A percentile compares a stretch with the other conserved stretches of the same genome.
Conservation (phyloP, 805 yeast genomes). For the Hanseniaspora osmophila region DNA sequence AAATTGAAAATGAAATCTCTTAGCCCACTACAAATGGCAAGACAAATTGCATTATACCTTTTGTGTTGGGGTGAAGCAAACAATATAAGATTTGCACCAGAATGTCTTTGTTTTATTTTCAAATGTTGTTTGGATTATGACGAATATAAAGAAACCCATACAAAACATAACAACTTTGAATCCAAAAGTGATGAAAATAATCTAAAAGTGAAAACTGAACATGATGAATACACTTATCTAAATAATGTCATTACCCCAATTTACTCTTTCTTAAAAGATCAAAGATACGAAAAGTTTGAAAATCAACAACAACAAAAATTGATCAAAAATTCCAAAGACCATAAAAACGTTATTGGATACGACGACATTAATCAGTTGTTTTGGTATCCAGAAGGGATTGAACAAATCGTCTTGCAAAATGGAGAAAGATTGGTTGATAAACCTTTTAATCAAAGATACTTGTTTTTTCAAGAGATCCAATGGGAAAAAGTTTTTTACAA, state of each 20-base stretch:
- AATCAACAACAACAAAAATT: slow-evolving; percentile 33
- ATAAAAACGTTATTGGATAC: slow-evolving; percentile 60
- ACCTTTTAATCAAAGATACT: slow-evolving; percentile 42
- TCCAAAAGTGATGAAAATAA: too few species aligned
- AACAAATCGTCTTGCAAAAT: slow-evolving; percentile 34
- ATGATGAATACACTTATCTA: slow-evolving; percentile 30
- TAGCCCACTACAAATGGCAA: slow-evolving; percentile 42
- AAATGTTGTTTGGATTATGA: slow-evolving; percentile 67
- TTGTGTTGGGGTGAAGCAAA: slow-evolving; percentile 87
- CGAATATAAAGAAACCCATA: slow-evolving; percentile 29
- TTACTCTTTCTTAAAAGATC: slow-evolving; percentile 51
- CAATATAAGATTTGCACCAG: slow-evolving; percentile 78
- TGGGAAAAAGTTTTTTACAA: slow-evolving; percentile 63
- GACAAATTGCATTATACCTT: slow-evolving; percentile 57
- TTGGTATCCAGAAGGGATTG: slow-evolving; percentile 67
- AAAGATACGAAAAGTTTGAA: slow-evolving; percentile 39
- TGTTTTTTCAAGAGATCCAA: slow-evolving; percentile 35
- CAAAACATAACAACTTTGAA: too few species aligned
- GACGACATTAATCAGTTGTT: slow-evolving; percentile 83
- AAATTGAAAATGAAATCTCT: slow-evolving; percentile 43
- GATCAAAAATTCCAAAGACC: slow-evolving; percentile 57
- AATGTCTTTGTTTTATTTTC: slow-evolving; percentile 71
- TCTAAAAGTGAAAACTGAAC: slow-evolving; percentile 15
- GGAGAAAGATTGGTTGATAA: slow-evolving; percentile 38
- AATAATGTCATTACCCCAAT: slow-evolving; percentile 66